Evolutionary conservation across 129 eudicot species (phyloP), one percentile per base, ranked within the genome.

Genomic region (Mikania micrantha): DNA sequence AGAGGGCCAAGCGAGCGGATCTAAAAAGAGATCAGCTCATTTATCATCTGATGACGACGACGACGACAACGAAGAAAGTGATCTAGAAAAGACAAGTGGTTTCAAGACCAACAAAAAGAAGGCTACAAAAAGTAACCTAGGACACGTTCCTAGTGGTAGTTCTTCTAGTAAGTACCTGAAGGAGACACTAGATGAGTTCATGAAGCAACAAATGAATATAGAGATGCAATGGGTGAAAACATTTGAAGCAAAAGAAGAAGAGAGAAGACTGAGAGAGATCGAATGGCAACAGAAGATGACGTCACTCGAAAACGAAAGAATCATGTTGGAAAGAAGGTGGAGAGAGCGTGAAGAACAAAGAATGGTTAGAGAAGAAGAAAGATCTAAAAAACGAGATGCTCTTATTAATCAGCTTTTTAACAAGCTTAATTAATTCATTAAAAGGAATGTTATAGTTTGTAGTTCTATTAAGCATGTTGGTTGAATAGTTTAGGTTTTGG

Each of bases 271-370:
- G 57, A 84, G 66, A 77, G 98, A 92, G 70, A 82, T 79, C 71
- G 90, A 86, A 74, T 92, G 96, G 96, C 75, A 91, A 22, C 87
- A 80, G 21, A 88, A 66, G 27, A 88, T 88, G 95, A 90, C 78
- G 72, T 84, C 79, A 0, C 45, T 87, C 70, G 92, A 85, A 66
- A 83, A 85, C n/a, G 92, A 90, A 74, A 72, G 93, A 81, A 60
- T 82, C 6, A 73, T 85, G 85, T 77, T 82, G 80, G 95, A 90
- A 27, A 73, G 73, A 56, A 79, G 83, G 58, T 85, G 95, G 95
- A 79, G 92, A 45, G 95, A 90, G 71, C 70, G 82, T 65, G 92
- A 87, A 45, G 97, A 90, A 35, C 95, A 85, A 64, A 75, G 87
- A 71, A 83, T 71, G 64, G 71, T 66, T 50, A 80, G 88, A 34